These are phyloP conservation scores for Eudorina sp. DNA, from an alignment of 139 green algal genomes.

Conservation along the genomic window DNA sequence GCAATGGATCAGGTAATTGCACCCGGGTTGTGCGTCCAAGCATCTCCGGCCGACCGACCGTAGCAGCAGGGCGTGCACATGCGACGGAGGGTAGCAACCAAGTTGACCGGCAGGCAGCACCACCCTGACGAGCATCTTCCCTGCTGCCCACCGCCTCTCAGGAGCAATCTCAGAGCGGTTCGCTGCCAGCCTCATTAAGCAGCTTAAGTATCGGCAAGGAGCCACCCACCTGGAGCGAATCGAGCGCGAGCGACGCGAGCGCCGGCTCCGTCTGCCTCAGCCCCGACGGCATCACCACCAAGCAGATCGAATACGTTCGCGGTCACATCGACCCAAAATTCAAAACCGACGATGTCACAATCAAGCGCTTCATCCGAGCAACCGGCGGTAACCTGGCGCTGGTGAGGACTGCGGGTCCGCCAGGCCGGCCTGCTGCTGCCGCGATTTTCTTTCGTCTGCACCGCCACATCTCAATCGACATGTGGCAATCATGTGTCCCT, in stretches of 20 bases:
- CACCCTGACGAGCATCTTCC: no score
- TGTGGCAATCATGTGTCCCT: no score
- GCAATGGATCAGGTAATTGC: no score
- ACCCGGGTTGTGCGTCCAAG: no score
- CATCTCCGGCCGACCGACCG: no score
- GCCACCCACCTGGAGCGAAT: background rate
- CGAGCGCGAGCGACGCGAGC: background rate
- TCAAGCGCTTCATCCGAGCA: conserved; percentile 38
- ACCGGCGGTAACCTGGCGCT: conserved; percentile 46
- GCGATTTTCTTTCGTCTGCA: background rate
- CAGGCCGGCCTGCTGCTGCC: background rate
- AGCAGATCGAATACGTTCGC: conserved; percentile 19
- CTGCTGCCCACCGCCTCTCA: background rate
- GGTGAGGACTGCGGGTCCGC: conserved; percentile 9
- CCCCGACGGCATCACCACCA: background rate
- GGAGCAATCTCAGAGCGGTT: background rate
- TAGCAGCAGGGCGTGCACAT: no score
- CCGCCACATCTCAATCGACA: no score
- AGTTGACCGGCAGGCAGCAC: no score
- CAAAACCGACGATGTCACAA: background rate
- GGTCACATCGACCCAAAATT: background rate
- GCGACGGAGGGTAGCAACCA: no score
- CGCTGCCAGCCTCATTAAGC: background rate
- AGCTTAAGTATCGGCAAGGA: background rate
- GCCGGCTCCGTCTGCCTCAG: background rate